Percentiles rank a stretch among this genome's conserved stretches.
These are phyloP conservation scores for Populus pruinosa DNA, from an alignment of 345 rosid species.

Conservation along the genomic window DNA sequence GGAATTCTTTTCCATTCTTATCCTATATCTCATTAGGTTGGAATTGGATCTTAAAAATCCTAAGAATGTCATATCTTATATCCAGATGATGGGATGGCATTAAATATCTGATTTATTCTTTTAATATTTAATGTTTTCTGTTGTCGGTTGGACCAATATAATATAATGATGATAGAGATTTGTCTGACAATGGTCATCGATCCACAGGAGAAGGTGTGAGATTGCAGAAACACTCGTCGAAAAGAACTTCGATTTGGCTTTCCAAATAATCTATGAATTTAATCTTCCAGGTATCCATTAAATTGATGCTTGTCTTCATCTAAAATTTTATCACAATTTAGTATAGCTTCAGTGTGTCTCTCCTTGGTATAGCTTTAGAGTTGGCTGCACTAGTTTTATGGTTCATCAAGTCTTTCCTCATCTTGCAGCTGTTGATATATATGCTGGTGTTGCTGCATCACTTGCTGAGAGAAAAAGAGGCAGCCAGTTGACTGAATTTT, in stretches of 20 bases:
- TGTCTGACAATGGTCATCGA: slow-evolving; percentile 24
- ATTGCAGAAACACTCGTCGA: slow-evolving; percentile 86
- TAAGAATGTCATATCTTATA: no score
- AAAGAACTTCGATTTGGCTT: slow-evolving; percentile 93
- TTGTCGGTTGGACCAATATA: no score
- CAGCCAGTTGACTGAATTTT: slow-evolving; percentile 82
- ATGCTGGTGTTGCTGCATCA: slow-evolving; percentile 95
- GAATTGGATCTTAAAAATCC: no score
- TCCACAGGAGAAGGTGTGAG: slow-evolving; percentile 77
- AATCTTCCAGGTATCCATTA: slow-evolving; percentile 69
- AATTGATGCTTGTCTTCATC: neutral
- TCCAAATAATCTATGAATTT: slow-evolving; percentile 81
- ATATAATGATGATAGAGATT: neutral
- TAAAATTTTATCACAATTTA: neutral
- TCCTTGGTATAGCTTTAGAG: neutral
- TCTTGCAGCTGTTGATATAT: slow-evolving; percentile 81
- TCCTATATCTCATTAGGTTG: no score
- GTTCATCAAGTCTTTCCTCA: slow-evolving; percentile 6
- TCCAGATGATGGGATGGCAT: no score
- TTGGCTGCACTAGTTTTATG: neutral
- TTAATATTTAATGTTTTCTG: no score
- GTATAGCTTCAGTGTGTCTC: neutral
- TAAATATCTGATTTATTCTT: no score
- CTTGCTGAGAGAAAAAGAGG: slow-evolving; percentile 92
- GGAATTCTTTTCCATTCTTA: neutral